Evolutionary conservation across 2,329 filamentous ascomycete genomes (phyloP).

Genomic region (Dothistroma pini): DNA sequence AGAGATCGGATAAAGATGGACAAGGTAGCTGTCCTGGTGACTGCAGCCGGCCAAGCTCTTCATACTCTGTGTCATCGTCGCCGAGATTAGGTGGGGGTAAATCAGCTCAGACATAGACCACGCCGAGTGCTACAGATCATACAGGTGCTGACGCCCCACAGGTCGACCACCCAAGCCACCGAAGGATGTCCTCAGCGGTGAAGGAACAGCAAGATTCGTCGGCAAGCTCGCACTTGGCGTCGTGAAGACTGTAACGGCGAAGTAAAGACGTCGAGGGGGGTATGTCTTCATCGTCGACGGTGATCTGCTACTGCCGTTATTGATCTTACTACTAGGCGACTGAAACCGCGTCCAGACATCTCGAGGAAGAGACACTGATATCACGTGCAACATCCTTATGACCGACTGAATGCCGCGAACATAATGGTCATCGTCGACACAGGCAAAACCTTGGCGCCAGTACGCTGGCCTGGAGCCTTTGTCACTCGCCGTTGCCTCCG

Average conservation of each 20-base stretch:
- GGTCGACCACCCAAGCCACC: neutral
- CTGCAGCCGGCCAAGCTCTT: neutral
- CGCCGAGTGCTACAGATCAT: neutral
- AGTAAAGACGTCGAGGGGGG: neutral
- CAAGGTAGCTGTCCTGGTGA: slow-evolving; percentile 4
- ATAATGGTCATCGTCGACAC: neutral
- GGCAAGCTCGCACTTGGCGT: slow-evolving; percentile 10
- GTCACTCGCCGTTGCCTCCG: neutral
- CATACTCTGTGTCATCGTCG: neutral
- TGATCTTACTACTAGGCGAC: neutral
- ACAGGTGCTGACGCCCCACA: neutral
- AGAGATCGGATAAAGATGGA: slow-evolving; percentile 2
- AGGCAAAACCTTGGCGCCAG: neutral
- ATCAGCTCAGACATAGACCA: neutral
- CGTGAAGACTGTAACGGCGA: slow-evolving; percentile 1
- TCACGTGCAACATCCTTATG: neutral
- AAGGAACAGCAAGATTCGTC: neutral
- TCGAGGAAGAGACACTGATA: neutral
- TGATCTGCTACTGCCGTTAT: neutral
- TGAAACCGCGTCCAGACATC: neutral
- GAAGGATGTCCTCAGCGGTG: neutral
- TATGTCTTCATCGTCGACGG: neutral
- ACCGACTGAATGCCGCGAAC: neutral
- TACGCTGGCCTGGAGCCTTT: neutral
- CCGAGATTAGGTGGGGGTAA: neutral